Evolutionary conservation across 495 filamentous ascomycete species (phyloP).

Genomic region (Neurospora sp.): DNA sequence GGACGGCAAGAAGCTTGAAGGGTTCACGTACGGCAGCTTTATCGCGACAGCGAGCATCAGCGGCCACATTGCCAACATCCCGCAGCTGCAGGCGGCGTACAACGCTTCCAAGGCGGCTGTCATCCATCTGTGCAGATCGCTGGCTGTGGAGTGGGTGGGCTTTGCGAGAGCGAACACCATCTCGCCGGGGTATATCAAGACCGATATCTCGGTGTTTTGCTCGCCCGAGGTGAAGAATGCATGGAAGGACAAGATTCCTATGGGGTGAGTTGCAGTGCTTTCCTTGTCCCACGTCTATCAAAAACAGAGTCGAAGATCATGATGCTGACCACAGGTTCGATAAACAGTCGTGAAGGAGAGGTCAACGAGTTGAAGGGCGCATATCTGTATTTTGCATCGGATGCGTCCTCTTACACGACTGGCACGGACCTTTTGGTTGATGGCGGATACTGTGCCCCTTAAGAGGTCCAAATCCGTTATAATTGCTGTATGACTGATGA

Average conservation of each 20-base stretch:
- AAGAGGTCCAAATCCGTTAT: not conserved
- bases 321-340: not conserved
- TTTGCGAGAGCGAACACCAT: constrained; percentile 78
- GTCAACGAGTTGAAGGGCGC: constrained; percentile 76
- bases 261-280: constrained; percentile 46
- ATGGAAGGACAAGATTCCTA: constrained; percentile 73
- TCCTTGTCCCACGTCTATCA: not conserved
- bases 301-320: not conserved
- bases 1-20: constrained; percentile 55
- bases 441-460: constrained; percentile 47
- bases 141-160: constrained; percentile 80
- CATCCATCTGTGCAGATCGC: constrained; percentile 72
- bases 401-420: constrained; percentile 78
- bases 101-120: constrained; percentile 83
- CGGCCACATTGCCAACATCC: constrained; percentile 80
- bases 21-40: constrained; percentile 61
- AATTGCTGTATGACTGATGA: not conserved
- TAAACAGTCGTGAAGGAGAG: constrained; percentile 52
- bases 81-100: constrained; percentile 77
- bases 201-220: constrained; percentile 70
- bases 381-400: constrained; percentile 77
- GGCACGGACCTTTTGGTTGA: constrained; percentile 70
- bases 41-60: constrained; percentile 74
- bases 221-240: constrained; percentile 58
- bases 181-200: constrained; percentile 80